These are phyloP conservation scores for Polygonum aviculare DNA, from an alignment of 148 eudicot genomes.

Conservation along the genomic window DNA sequence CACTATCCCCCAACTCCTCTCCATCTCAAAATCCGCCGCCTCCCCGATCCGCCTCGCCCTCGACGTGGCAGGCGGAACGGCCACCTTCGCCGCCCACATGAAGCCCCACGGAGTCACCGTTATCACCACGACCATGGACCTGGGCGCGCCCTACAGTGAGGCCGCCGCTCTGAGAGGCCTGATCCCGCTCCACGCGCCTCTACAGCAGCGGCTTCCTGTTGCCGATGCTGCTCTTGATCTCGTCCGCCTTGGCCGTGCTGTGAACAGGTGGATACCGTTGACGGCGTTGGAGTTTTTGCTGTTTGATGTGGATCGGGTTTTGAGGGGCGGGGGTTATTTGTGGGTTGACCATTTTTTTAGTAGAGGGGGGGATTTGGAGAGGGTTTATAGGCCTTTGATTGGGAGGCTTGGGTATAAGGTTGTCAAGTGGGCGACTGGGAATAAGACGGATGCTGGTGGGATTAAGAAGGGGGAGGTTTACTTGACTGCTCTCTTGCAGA, in stretches of 20 bases:
- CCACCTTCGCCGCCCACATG: slow-evolving; percentile 67
- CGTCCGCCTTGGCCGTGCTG: slow-evolving; percentile 62
- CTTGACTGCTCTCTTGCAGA: slow-evolving; percentile 87
- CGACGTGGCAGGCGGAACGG: slow-evolving; percentile 75
- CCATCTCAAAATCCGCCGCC: slow-evolving; percentile 24
- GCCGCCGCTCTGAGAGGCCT: slow-evolving; percentile 61
- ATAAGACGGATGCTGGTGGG: slow-evolving; percentile 40
- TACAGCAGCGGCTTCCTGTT: slow-evolving; percentile 80
- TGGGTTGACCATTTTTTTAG: slow-evolving; percentile 82
- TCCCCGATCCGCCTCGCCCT: slow-evolving; percentile 43
- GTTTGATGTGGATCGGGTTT: slow-evolving; percentile 75
- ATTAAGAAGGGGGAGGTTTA: slow-evolving; percentile 65
- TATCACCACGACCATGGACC: slow-evolving; percentile 60
- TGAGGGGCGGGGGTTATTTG: slow-evolving; percentile 74
- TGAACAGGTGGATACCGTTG: slow-evolving; percentile 80
- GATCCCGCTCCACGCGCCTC: slow-evolving; percentile 68
- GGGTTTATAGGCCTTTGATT: slow-evolving; percentile 64
- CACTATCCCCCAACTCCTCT: slow-evolving; percentile 45
- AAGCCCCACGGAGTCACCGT: slow-evolving; percentile 54
- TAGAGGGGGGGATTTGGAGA: slow-evolving; percentile 59
- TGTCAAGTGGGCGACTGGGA: slow-evolving; percentile 84
- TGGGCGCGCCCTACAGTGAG: slow-evolving; percentile 70
- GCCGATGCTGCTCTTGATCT: slow-evolving; percentile 76
- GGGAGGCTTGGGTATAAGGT: slow-evolving; percentile 66
- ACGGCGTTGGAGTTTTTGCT: slow-evolving; percentile 65